phyloP scores from a whole-genome alignment of 1,284 basidiomycete genomes.

The Limonomyces culmigenus region DNA sequence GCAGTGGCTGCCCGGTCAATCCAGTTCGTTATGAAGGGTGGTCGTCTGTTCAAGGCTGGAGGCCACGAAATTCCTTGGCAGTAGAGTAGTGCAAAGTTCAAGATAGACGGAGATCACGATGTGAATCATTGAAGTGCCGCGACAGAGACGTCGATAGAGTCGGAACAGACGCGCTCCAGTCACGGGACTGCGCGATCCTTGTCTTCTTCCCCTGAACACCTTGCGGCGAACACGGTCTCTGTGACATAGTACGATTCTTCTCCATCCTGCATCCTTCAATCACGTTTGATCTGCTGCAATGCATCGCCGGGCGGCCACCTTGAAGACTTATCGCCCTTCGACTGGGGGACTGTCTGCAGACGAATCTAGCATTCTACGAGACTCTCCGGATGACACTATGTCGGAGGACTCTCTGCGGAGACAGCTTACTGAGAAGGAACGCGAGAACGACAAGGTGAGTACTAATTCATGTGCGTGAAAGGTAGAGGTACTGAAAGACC shows the following conservation, averaged over 20 bases:
- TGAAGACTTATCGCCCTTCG: constrained; percentile 32
- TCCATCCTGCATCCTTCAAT: too few species aligned
- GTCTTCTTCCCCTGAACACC: too few species aligned
- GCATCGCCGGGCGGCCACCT: constrained; percentile 14
- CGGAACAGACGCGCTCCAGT: too few species aligned
- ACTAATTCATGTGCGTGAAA: neutral
- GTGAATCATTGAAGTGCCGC: too few species aligned
- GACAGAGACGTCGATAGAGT: too few species aligned
- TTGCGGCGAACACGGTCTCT: too few species aligned
- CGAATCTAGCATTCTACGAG: constrained; percentile 42
- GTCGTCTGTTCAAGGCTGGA: constrained; percentile 28
- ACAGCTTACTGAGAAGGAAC: constrained; percentile 51
- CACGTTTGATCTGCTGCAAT: too few species aligned
- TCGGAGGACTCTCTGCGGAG: constrained; percentile 45
- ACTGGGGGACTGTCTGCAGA: constrained; percentile 29
- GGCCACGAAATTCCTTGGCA: constrained; percentile 12
- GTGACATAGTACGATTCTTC: too few species aligned
- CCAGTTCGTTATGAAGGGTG: constrained; percentile 41
- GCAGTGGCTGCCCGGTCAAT: constrained; percentile 27
- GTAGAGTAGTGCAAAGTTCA: too few species aligned
- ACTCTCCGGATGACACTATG: constrained; percentile 33
- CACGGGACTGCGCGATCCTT: too few species aligned
- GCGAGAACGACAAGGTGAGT: constrained; percentile 51
- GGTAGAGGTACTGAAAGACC: neutral
- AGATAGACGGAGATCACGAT: too few species aligned